Evolutionary conservation across 306 rosid species (phyloP).

Genomic region (Dalbergia cochinchinensis): DNA sequence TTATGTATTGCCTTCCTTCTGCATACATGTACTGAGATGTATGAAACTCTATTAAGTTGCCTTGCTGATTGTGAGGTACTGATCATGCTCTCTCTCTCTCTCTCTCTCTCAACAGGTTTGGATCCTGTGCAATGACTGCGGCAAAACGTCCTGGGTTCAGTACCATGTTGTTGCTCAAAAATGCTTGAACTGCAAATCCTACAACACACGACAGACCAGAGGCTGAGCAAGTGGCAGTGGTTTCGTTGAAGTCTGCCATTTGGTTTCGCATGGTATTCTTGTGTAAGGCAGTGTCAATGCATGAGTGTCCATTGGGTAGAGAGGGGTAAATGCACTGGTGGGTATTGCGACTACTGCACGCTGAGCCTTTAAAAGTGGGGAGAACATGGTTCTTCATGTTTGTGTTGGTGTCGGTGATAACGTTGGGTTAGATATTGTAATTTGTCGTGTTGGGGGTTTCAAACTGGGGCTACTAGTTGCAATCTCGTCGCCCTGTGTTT

Average conservation of each 20-base stretch:
- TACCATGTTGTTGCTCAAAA: conserved; percentile 82
- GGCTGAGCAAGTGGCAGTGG: conserved; percentile 59
- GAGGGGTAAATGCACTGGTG: neutral
- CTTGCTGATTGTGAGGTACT: neutral
- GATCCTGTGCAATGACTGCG: conserved; percentile 92
- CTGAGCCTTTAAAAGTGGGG: neutral
- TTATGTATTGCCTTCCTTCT: neutral
- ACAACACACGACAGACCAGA: conserved; percentile 83
- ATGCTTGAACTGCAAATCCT: conserved; percentile 82
- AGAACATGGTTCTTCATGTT: conserved; percentile 29
- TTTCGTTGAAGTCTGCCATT: neutral
- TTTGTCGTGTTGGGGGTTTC: neutral
- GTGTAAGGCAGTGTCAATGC: conserved; percentile 9
- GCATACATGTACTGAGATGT: too few relatives aligned
- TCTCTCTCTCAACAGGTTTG: conserved; percentile 59
- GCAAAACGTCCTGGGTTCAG: conserved; percentile 64
- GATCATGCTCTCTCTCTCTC: conserved; percentile 10
- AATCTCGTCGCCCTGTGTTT: neutral
- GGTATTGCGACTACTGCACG: neutral
- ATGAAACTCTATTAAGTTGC: too few relatives aligned
- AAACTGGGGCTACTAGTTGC: neutral
- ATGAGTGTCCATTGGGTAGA: neutral
- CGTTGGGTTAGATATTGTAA: conserved; percentile 13
- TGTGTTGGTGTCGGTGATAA: neutral
- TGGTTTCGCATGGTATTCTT: conserved; percentile 26